Evolutionary conservation across 352 stramenopile species (phyloP), one percentile per base, ranked within the genome.

Genomic region (Hyphochytrium catenoides): DNA sequence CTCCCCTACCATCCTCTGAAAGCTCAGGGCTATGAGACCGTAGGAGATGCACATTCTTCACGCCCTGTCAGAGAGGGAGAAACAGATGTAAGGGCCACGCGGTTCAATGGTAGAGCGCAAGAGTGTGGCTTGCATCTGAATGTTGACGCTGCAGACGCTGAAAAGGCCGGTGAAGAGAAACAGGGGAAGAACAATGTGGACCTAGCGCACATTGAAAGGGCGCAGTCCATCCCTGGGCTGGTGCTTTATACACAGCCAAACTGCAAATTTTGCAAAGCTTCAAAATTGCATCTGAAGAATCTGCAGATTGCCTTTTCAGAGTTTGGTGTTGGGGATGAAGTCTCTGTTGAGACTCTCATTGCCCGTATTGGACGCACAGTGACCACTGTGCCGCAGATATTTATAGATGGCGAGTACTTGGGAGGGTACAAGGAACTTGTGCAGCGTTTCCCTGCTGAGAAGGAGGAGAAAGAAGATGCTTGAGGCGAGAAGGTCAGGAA

Each of bases 1-100:
- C 52, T 85, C 31, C 60, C 70, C 36, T 75, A 71, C 44, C 70
- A 85, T 39, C 70, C 70, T n/a, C 61, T 85, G 26, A 77, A 82
- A 44, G 59, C 55, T 0, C 50, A 76, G 29, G 68, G 65, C 15
- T 85, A 82, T 44, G 63, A 61, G 24, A 81, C 65, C 19, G 63
- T 85, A 18, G 70, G 70, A 16, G 70, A 85, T 32, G 59, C 56
- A 8, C 68, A 85, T 53, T 85, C 68, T 25, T 81, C 64, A 38
- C 65, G 65, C n/a, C 65, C 65, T 1, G 62, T 85, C 31, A 64
- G 62, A 0, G 61, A 56, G 0, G 61, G 76, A 39, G 44, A 52
- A 20, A 57, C 52, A 19, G 71, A 84, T 41, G 61, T 77, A 34
- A 65, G 70, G 30, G 60, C 62, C 24, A 67, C 63, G 29, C 57